These are phyloP conservation scores for Dothistroma septosporum DNA, from an alignment of 2,329 filamentous ascomycete species.

Conservation along the genomic window DNA sequence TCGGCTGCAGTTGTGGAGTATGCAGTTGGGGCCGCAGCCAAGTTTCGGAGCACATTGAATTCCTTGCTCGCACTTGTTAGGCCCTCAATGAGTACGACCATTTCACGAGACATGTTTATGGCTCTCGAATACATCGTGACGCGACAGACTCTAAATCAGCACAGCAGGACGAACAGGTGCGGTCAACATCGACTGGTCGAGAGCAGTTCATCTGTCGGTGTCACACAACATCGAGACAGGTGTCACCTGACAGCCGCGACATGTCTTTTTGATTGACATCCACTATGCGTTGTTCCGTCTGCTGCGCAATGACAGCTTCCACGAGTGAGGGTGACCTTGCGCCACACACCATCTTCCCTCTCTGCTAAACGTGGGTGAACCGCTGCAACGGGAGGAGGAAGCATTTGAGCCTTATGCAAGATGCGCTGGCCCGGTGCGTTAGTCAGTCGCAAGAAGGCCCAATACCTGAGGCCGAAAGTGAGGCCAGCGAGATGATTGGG, in stretches of 20 bases:
- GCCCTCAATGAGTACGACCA: background rate
- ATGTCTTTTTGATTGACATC: conserved; percentile 12
- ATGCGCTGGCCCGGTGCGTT: conserved; percentile 24
- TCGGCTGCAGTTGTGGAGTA: background rate
- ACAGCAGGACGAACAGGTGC: background rate
- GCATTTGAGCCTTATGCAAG: conserved; percentile 18
- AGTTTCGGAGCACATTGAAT: background rate
- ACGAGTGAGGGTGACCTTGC: conserved; percentile 5
- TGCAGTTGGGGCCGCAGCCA: background rate
- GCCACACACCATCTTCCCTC: conserved; percentile 12
- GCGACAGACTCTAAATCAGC: background rate
- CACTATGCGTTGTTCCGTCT: conserved; percentile 18
- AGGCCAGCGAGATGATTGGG: conserved; percentile 20
- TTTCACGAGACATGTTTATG: background rate
- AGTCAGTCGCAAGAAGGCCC: conserved; percentile 14
- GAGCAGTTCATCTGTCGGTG: background rate
- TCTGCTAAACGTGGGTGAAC: conserved; percentile 10
- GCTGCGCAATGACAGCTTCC: conserved; percentile 18
- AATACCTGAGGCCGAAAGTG: conserved; percentile 18
- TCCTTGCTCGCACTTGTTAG: background rate
- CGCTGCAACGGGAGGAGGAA: conserved; percentile 8
- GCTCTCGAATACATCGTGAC: background rate
- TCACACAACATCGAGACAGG: background rate
- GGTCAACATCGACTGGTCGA: background rate
- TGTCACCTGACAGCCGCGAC: conserved; percentile 16